These are phyloP conservation scores for Pleurotus ostreatus DNA, from an alignment of 768 basidiomycete genomes.

Conservation along the genomic window DNA sequence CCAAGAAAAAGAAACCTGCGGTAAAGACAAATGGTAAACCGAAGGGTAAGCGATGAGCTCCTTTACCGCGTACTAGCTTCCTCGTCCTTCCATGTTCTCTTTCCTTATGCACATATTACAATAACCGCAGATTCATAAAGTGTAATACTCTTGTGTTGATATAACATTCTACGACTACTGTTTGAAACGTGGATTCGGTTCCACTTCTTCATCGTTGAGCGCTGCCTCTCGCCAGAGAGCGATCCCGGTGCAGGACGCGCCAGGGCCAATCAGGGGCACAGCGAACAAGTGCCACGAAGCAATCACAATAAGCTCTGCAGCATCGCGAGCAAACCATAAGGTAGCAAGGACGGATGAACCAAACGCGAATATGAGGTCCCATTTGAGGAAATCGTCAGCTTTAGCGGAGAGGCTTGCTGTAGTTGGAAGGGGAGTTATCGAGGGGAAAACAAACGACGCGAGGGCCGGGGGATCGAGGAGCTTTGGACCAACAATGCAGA, in stretches of 20 bases:
- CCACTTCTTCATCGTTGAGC: conserved; percentile 6
- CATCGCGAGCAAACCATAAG: conserved; percentile 42
- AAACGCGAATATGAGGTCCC: conserved; percentile 41
- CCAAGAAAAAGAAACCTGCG: conserved; percentile 39
- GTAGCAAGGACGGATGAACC: conserved; percentile 37
- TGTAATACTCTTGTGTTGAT: background rate
- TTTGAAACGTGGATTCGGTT: background rate
- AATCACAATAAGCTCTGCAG: conserved; percentile 27
- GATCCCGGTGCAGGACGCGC: conserved; percentile 45
- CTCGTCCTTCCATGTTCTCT: conserved; percentile 7
- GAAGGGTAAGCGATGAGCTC: conserved; percentile 28
- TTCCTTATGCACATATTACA: conserved; percentile 1
- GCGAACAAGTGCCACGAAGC: conserved; percentile 40
- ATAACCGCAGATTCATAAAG: background rate
- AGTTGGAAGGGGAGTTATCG: conserved; percentile 19
- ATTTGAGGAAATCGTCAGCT: conserved; percentile 43
- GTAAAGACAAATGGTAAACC: conserved; percentile 30
- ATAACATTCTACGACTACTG: background rate
- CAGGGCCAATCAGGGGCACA: conserved; percentile 41
- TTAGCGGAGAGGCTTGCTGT: conserved; percentile 21
- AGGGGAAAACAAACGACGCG: conserved; percentile 32
- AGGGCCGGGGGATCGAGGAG: conserved; percentile 25
- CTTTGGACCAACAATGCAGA: conserved; percentile 34
- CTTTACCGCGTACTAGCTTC: background rate
- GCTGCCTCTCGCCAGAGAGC: conserved; percentile 45